Evolutionary conservation across 345 rosid genomes (phyloP).

Genomic region (Brassica napus): DNA sequence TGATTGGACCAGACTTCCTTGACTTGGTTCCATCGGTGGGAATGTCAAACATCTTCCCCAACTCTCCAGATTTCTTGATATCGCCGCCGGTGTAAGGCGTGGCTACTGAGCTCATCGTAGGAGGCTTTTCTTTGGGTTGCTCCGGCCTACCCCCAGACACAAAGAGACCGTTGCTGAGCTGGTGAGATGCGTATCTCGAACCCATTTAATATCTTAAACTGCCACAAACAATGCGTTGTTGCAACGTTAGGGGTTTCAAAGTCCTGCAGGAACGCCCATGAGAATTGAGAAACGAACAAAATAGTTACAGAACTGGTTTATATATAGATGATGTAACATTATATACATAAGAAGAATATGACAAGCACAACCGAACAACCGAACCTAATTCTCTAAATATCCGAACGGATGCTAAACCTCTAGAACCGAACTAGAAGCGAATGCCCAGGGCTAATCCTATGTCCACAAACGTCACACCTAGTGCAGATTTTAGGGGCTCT

Average conservation of each 20-base stretch:
- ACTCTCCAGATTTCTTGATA: slow-evolving; percentile 92
- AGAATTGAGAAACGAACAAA: slow-evolving; percentile 10
- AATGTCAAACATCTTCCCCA: slow-evolving; percentile 99
- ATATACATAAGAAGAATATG: not conserved
- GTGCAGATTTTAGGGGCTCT: too few species aligned
- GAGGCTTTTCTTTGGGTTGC: slow-evolving; percentile 91
- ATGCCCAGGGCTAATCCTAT: too few species aligned
- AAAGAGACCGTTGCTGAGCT: slow-evolving; percentile 94
- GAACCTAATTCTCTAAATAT: too few species aligned
- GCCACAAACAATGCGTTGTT: not conserved
- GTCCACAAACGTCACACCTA: not conserved
- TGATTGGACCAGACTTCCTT: slow-evolving; percentile 94
- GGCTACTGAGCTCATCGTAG: slow-evolving; percentile 91
- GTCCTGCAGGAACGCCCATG: slow-evolving; percentile 19
- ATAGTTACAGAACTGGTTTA: not conserved
- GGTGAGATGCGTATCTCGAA: slow-evolving; percentile 92
- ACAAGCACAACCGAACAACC: too few species aligned
- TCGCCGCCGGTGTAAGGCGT: slow-evolving; percentile 98
- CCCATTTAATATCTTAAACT: slow-evolving; percentile 58
- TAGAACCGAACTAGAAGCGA: too few species aligned
- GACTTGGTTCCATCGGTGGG: slow-evolving; percentile 87
- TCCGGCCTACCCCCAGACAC: slow-evolving; percentile 91
- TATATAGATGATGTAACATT: not conserved
- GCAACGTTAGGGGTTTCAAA: slow-evolving; percentile 11
- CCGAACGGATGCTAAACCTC: too few species aligned